Evolutionary conservation across 169 alveolate species (phyloP).

Genomic region (Babesia bovis): DNA sequence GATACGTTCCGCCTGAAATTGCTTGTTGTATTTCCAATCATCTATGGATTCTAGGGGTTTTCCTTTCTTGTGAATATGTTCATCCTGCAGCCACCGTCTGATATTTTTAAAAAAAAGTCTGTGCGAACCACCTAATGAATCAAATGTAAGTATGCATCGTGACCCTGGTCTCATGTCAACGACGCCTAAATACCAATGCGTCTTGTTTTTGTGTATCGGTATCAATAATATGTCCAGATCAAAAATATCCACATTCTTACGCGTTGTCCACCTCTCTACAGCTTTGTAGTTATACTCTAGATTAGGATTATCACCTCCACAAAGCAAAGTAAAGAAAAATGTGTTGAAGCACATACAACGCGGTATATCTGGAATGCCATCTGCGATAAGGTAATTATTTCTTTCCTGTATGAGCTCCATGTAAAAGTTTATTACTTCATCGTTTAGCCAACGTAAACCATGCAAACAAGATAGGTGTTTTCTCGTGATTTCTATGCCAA

Average conservation of each 20-base stretch:
- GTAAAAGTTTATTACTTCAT: constrained; percentile 87
- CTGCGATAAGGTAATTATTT: constrained; percentile 51
- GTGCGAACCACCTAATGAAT: constrained; percentile 75
- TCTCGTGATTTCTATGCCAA: constrained; percentile 52
- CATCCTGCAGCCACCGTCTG: constrained; percentile 75
- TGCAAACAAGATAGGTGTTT: constrained; percentile 67
- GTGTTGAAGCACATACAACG: constrained; percentile 81
- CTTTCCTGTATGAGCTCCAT: constrained; percentile 81
- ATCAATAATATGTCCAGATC: constrained; percentile 76
- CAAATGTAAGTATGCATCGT: constrained; percentile 73
- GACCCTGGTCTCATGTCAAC: constrained; percentile 75
- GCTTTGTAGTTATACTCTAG: constrained; percentile 75
- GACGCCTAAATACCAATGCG: constrained; percentile 87
- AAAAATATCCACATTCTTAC: constrained; percentile 82
- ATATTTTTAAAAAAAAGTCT: constrained; percentile 60
- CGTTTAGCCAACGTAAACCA: constrained; percentile 86
- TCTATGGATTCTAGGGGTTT: constrained; percentile 13
- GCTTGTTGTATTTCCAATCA: constrained; percentile 39
- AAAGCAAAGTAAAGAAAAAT: constrained; percentile 78
- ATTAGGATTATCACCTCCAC: constrained; percentile 47
- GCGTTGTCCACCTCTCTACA: constrained; percentile 83
- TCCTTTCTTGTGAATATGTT: constrained; percentile 69
- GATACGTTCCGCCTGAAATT: constrained; percentile 30
- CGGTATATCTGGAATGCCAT: constrained; percentile 41
- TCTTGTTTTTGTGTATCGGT: constrained; percentile 80